Percentiles rank a stretch among this genome's conserved stretches.
Conservation (phyloP, 2,329 filamentous ascomycete genomes). For the Nannizzia gypsea region DNA sequence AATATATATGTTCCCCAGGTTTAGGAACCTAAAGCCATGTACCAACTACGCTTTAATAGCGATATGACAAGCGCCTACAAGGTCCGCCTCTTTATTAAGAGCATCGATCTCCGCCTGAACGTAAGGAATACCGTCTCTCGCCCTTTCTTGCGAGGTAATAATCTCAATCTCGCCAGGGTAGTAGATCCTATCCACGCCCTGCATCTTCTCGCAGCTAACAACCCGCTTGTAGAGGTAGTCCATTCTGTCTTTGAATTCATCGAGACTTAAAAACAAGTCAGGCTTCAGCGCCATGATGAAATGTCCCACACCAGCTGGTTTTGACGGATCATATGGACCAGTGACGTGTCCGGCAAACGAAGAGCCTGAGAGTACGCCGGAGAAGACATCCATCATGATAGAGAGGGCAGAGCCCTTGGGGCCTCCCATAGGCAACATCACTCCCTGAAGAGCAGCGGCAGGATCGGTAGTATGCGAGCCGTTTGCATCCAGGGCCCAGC, state of each 20-base stretch:
- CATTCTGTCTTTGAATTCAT: slow-evolving; percentile 54
- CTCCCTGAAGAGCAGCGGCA: slow-evolving; percentile 55
- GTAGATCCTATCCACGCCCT: slow-evolving; percentile 44
- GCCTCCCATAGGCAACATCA: slow-evolving; percentile 78
- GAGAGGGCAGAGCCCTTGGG: slow-evolving; percentile 67
- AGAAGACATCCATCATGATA: slow-evolving; percentile 86
- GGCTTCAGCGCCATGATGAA: slow-evolving; percentile 62
- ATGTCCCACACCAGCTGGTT: slow-evolving; percentile 59
- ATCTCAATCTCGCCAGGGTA: slow-evolving; percentile 49
- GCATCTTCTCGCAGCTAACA: slow-evolving; percentile 41
- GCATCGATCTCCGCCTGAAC: slow-evolving; percentile 37
- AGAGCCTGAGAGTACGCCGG: slow-evolving; percentile 60
- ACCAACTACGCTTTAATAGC: not conserved
- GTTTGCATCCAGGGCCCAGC: slow-evolving; percentile 65
- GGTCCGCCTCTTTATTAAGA: slow-evolving; percentile 41
- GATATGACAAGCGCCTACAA: slow-evolving; percentile 25
- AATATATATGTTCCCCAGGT: not conserved
- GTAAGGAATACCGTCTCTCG: slow-evolving; percentile 38
- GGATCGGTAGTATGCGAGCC: slow-evolving; percentile 62
- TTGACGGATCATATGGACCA: slow-evolving; percentile 60
- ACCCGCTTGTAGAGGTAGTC: slow-evolving; percentile 47
- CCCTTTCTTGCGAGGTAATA: slow-evolving; percentile 33
- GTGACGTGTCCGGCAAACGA: slow-evolving; percentile 70
- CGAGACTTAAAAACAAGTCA: slow-evolving; percentile 58
- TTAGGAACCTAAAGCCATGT: no score